Conservation (phyloP, 768 basidiomycete genomes). For the Rhodotorula sphaerocarpa region DNA sequence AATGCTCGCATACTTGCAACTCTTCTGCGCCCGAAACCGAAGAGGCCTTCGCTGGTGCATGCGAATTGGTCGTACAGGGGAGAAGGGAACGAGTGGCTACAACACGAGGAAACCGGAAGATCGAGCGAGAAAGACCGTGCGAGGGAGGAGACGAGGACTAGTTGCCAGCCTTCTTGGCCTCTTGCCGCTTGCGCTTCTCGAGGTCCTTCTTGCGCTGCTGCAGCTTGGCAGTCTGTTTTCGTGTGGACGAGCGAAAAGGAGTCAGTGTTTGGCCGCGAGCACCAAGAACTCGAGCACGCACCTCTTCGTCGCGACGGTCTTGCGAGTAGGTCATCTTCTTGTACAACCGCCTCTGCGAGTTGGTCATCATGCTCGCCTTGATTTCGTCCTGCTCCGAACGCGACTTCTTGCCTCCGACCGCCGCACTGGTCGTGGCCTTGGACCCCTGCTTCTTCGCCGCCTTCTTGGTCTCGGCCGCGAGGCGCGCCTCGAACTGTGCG, state of each 20-base stretch:
- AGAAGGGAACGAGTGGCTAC: no score
- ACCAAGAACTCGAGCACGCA: no score
- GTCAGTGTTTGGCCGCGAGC: no score
- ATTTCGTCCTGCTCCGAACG: slow-evolving; percentile 44
- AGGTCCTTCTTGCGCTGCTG: slow-evolving; percentile 34
- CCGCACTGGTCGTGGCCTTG: slow-evolving; percentile 27
- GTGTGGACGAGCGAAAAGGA: neutral
- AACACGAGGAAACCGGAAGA: neutral
- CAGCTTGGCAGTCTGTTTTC: slow-evolving; percentile 25
- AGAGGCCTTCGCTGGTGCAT: no score
- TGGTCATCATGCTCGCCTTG: slow-evolving; percentile 47
- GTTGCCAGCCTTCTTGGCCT: slow-evolving; percentile 23
- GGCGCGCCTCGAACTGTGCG: slow-evolving; percentile 42
- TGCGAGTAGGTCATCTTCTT: slow-evolving; percentile 48
- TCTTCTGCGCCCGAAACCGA: no score
- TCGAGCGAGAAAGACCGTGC: neutral
- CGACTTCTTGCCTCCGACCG: neutral
- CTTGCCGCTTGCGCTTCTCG: slow-evolving; percentile 30
- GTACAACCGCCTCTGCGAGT: slow-evolving; percentile 47
- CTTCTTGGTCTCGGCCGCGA: slow-evolving; percentile 43
- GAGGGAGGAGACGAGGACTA: neutral
- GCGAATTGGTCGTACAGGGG: no score
- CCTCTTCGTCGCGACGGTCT: slow-evolving; percentile 45
- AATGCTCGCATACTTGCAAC: no score
- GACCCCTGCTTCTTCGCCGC: slow-evolving; percentile 23